These are phyloP conservation scores for Penicillium parvum DNA, from an alignment of 495 filamentous ascomycete species.

Conservation along the genomic window DNA sequence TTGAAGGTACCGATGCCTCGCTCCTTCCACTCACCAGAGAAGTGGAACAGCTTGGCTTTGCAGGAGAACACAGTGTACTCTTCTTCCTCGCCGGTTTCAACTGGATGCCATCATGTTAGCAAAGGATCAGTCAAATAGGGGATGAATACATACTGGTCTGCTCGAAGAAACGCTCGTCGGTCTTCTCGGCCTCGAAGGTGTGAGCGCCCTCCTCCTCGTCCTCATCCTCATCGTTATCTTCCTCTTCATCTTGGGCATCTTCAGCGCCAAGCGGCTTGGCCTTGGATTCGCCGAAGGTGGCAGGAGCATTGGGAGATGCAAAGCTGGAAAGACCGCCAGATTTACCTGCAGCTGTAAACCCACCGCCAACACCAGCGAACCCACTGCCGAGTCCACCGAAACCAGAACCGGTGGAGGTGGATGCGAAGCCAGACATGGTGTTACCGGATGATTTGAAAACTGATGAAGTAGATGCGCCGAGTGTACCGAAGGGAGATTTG, in stretches of 20 bases:
- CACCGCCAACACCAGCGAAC: slow-evolving; percentile 52
- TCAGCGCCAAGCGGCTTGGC: slow-evolving; percentile 69
- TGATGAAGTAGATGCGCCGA: slow-evolving; percentile 40
- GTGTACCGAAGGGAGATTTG: slow-evolving; percentile 53
- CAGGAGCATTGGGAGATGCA: slow-evolving; percentile 56
- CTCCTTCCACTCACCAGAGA: slow-evolving; percentile 81
- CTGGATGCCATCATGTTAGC: slow-evolving; percentile 32
- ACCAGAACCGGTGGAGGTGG: slow-evolving; percentile 15
- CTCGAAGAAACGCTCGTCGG: slow-evolving; percentile 63
- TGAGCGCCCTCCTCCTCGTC: slow-evolving; percentile 41
- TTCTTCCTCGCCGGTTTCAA: slow-evolving; percentile 72
- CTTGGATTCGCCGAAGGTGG: slow-evolving; percentile 50
- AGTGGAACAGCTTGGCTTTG: slow-evolving; percentile 74
- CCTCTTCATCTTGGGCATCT: slow-evolving; percentile 57
- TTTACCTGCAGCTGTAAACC: slow-evolving; percentile 45
- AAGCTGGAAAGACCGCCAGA: slow-evolving; percentile 61
- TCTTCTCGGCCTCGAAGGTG: slow-evolving; percentile 49
- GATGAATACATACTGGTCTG: slow-evolving; percentile 55
- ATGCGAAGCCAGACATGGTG: slow-evolving; percentile 8
- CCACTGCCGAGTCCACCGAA: slow-evolving; percentile 41
- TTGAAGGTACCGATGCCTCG: slow-evolving; percentile 78
- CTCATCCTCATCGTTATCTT: slow-evolving; percentile 39
- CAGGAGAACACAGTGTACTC: slow-evolving; percentile 57
- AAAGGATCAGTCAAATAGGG: not conserved
- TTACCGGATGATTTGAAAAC: slow-evolving; percentile 32